These are phyloP conservation scores for Xylariomycetidae sp. DNA, from an alignment of 2,329 filamentous ascomycete genomes.

Conservation along the genomic window DNA sequence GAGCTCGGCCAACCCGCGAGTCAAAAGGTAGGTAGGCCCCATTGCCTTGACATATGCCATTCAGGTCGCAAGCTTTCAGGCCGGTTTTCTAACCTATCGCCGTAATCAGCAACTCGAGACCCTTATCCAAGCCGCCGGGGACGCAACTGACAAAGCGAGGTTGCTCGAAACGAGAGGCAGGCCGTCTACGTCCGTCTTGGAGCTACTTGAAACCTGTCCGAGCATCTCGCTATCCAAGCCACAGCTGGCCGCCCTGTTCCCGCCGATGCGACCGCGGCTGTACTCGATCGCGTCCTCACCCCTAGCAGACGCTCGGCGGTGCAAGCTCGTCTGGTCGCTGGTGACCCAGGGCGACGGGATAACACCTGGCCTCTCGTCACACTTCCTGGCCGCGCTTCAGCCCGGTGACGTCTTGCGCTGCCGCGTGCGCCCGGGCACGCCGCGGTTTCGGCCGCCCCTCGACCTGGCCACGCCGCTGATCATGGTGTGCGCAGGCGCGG, in stretches of 20 bases:
- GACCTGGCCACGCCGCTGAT: conserved; percentile 23
- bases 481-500: conserved; percentile 29
- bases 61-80: background rate
- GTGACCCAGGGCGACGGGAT: conserved; percentile 28
- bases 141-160: background rate
- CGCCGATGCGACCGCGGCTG: conserved; percentile 31
- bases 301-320: conserved; percentile 33
- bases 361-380: conserved; percentile 34
- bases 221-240: background rate
- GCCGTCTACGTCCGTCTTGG: background rate
- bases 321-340: conserved; percentile 50
- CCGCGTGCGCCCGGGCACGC: conserved; percentile 7
- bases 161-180: background rate
- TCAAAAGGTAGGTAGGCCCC: conserved; percentile 1
- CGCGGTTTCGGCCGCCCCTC: conserved; percentile 19
- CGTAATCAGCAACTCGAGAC: background rate
- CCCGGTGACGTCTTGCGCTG: conserved; percentile 7
- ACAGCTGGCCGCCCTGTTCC: background rate
- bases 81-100: background rate
- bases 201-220: background rate
- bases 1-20: conserved; percentile 1
- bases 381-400: conserved; percentile 32
- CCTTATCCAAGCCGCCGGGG: background rate
- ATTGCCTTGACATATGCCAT: background rate
- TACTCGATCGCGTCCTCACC: conserved; percentile 54